Conservation (phyloP, 108 stramenopile genomes). For the Conticribra guillardii region DNA sequence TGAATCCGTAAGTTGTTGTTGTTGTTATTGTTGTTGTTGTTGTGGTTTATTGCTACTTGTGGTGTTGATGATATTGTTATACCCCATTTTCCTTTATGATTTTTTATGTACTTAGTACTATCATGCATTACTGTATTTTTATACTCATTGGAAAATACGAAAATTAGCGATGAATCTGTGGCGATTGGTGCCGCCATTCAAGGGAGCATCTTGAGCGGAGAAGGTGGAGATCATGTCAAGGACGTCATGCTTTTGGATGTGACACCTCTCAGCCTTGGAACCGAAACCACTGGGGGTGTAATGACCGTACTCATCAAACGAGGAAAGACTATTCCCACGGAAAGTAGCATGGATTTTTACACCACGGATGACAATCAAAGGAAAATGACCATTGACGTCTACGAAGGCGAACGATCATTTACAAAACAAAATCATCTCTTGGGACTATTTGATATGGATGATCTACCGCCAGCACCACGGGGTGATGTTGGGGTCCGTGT, state of each 20-base stretch:
- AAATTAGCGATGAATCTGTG: constrained; percentile 93
- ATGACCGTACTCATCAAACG: constrained; percentile 88
- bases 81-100: no score
- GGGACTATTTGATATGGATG: constrained; percentile 95
- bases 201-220: constrained; percentile 91
- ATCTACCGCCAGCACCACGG: constrained; percentile 94
- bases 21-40: no score
- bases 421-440: constrained; percentile 95
- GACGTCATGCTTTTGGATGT: constrained; percentile 94
- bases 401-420: constrained; percentile 97
- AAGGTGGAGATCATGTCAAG: constrained; percentile 77
- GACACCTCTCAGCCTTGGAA: constrained; percentile 93
- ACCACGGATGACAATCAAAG: constrained; percentile 89
- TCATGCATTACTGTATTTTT: no score
- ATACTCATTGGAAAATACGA: no score
- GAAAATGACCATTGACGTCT: constrained; percentile 92
- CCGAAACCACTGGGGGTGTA: constrained; percentile 92
- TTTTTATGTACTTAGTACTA: no score
- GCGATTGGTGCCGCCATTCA: constrained; percentile 98
- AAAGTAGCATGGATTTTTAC: constrained; percentile 74
- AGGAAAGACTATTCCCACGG: constrained; percentile 89
- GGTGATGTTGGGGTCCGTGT: constrained; percentile 97
- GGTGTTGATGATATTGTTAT: no score
- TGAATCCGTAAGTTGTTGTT: constrained; percentile 75
- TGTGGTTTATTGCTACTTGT: no score